Percentiles rank a stretch among this genome's conserved stretches.
These are phyloP conservation scores for Trichoderma gracile DNA, from an alignment of 2,329 filamentous ascomycete species.

Conservation along the genomic window DNA sequence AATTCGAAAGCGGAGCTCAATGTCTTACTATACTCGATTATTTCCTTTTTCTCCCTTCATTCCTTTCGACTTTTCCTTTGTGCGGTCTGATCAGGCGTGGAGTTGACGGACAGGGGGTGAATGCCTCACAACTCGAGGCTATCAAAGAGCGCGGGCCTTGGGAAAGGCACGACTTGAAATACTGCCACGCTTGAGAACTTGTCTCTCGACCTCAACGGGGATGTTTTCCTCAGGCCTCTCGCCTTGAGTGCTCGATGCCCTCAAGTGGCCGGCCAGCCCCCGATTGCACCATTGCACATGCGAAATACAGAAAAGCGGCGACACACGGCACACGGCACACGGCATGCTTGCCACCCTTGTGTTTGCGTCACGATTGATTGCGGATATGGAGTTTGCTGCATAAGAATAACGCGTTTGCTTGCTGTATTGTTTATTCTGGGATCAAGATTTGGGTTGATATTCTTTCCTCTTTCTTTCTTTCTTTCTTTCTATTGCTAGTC, in stretches of 20 bases:
- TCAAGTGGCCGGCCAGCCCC: neutral
- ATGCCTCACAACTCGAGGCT: neutral
- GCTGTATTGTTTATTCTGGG: neutral
- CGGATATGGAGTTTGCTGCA: conserved; percentile 16
- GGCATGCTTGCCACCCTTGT: conserved; percentile 1
- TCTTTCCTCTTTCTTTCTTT: too few species aligned
- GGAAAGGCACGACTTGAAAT: conserved; percentile 17
- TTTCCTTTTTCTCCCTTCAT: neutral
- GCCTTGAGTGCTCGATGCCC: neutral
- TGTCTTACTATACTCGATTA: conserved; percentile 2
- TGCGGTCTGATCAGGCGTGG: conserved; percentile 10
- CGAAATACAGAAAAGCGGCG: neutral
- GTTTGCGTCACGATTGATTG: conserved; percentile 1
- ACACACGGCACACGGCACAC: neutral
- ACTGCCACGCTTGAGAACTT: conserved; percentile 7
- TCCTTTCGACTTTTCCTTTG: conserved; percentile 15
- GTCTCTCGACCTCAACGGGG: neutral
- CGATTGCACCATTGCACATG: neutral
- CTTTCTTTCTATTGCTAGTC: conserved; percentile 3
- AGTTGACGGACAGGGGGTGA: conserved; percentile 17
- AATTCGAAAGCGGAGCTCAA: conserved; percentile 1
- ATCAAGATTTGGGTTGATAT: neutral
- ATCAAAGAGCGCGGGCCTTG: neutral
- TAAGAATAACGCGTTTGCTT: neutral
- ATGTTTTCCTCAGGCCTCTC: neutral